These are phyloP conservation scores for Dryadomyces quercivorus DNA, from an alignment of 2,329 filamentous ascomycete genomes.

Conservation along the genomic window DNA sequence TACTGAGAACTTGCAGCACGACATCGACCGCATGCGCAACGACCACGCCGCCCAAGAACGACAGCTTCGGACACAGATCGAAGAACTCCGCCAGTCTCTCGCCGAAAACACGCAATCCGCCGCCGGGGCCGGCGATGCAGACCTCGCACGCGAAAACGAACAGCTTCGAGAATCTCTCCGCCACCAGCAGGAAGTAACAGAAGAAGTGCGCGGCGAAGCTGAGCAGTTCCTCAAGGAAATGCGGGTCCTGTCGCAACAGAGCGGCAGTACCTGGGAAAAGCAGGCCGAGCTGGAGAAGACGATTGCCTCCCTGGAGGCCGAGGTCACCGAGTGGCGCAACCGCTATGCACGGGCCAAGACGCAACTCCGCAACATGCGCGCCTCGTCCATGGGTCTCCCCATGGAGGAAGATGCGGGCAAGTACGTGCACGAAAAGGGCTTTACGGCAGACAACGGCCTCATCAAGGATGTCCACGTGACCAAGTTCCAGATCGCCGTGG, in stretches of 20 bases:
- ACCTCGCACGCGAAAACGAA: conserved; percentile 57
- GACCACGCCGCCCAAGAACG: conserved; percentile 54
- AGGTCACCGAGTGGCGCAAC: conserved; percentile 81
- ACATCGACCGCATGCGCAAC: conserved; percentile 61
- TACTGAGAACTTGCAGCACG: conserved; percentile 68
- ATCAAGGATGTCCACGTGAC: conserved; percentile 90
- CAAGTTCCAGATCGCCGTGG: conserved; percentile 87
- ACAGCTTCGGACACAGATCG: conserved; percentile 51
- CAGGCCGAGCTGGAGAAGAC: conserved; percentile 68
- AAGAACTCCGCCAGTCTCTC: conserved; percentile 30
- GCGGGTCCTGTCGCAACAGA: conserved; percentile 72
- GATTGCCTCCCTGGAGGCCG: conserved; percentile 64
- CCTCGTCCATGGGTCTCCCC: conserved; percentile 64
- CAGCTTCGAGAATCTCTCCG: conserved; percentile 51
- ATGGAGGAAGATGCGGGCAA: conserved; percentile 58
- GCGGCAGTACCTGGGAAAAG: conserved; percentile 64
- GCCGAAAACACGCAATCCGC: conserved; percentile 12
- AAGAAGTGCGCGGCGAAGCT: conserved; percentile 77
- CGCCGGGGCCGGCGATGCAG: conserved; percentile 29
- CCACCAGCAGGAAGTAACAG: conserved; percentile 71
- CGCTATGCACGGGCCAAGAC: conserved; percentile 83
- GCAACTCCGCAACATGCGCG: conserved; percentile 68
- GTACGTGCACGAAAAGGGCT: conserved; percentile 52
- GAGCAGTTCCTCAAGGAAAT: conserved; percentile 79
- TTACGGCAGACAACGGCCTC: conserved; percentile 60